These are phyloP conservation scores for Penicillium glabrum DNA, from an alignment of 2,329 filamentous ascomycete genomes.

Conservation along the genomic window DNA sequence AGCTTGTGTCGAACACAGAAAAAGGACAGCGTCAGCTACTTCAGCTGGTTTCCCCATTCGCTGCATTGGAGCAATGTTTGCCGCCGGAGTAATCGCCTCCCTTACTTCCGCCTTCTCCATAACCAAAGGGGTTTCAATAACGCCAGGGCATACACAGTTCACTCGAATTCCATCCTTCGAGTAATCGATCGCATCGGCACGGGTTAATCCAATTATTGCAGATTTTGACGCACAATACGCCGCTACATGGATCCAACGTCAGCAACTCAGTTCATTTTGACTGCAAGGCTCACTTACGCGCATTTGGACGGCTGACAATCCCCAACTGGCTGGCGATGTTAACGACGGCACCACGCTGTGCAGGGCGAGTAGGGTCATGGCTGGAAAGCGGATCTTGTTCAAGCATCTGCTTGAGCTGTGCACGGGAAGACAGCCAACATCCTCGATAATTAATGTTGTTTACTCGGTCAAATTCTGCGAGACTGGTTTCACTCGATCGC, in stretches of 20 bases:
- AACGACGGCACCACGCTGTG: conserved; percentile 51
- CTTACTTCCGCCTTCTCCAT: conserved; percentile 41
- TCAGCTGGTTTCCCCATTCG: conserved; percentile 53
- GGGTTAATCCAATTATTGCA: conserved; percentile 59
- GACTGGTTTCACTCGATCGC: conserved; percentile 45
- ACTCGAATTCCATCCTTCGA: conserved; percentile 38
- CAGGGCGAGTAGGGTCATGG: conserved; percentile 34
- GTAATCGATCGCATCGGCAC: conserved; percentile 58
- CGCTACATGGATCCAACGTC: conserved; percentile 33
- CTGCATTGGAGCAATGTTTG: conserved; percentile 52
- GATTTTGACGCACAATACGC: conserved; percentile 60
- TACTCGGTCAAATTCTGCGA: conserved; percentile 53
- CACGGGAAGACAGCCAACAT: conserved; percentile 50
- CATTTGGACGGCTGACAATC: conserved; percentile 48
- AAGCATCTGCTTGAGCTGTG: conserved; percentile 49
- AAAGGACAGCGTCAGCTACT: conserved; percentile 52
- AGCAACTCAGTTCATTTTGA: not conserved
- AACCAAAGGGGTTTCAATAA: conserved; percentile 51
- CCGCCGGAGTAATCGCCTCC: conserved; percentile 41
- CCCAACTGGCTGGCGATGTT: conserved; percentile 57
- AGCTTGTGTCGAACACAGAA: conserved; percentile 50
- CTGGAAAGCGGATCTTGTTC: conserved; percentile 44
- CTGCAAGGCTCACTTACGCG: conserved; percentile 37
- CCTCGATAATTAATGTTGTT: conserved; percentile 58
- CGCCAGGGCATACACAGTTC: conserved; percentile 41